These are phyloP conservation scores for Raffaelea deltoideospora DNA, from an alignment of 2,329 filamentous ascomycete genomes.

Conservation along the genomic window DNA sequence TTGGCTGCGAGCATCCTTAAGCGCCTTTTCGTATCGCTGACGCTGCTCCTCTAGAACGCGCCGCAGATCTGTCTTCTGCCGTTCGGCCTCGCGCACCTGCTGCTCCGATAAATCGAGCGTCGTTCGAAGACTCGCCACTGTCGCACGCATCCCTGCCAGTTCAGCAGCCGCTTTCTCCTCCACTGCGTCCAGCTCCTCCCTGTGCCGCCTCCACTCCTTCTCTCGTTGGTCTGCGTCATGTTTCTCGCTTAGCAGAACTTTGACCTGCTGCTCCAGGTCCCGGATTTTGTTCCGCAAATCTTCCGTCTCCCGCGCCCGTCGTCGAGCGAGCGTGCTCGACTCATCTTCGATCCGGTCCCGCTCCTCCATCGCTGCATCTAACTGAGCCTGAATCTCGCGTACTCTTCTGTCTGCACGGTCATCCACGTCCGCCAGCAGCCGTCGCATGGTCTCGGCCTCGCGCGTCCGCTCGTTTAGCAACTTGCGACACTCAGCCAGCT, in stretches of 20 bases:
- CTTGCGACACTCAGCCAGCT: conserved; percentile 75
- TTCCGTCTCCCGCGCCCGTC: conserved; percentile 69
- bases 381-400: conserved; percentile 73
- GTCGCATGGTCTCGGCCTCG: conserved; percentile 88
- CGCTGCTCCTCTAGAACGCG: conserved; percentile 65
- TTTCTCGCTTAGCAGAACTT: conserved; percentile 55
- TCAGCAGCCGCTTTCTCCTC: conserved; percentile 58
- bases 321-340: conserved; percentile 59
- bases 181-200: conserved; percentile 60
- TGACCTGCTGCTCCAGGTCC: conserved; percentile 66
- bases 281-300: conserved; percentile 66
- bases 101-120: conserved; percentile 78
- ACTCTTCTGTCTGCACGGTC: conserved; percentile 66
- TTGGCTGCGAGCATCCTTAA: conserved; percentile 52
- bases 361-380: conserved; percentile 88
- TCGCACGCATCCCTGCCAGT: conserved; percentile 56
- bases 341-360: conserved; percentile 88
- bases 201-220: conserved; percentile 56
- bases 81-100: conserved; percentile 67
- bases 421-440: conserved; percentile 75
- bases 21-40: conserved; percentile 61
- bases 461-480: conserved; percentile 76
- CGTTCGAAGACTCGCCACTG: conserved; percentile 63
- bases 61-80: conserved; percentile 62
- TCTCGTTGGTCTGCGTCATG: conserved; percentile 63